Evolutionary conservation across 2,329 filamentous ascomycete species (phyloP), one percentile per base, ranked within the genome.

Genomic region (Microthyrium microscopicum): DNA sequence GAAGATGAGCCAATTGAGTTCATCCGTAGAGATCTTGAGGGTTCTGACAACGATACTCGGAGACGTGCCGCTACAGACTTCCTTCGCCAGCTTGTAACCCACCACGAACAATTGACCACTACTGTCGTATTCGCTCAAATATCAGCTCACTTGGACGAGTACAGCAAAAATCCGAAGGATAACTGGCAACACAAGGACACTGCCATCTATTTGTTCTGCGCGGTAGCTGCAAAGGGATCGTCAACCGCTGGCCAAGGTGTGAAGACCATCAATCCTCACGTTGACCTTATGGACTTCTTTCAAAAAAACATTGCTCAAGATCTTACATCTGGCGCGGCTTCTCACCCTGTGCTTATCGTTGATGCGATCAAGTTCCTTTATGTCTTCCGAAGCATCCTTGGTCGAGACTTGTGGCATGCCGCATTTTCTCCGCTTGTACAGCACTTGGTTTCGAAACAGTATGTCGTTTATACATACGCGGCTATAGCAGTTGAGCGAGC

Each of bases 1-100:
- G 89, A 98, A 52, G 91, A 98, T 51, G 91, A 98, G 60, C 89
- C 89, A 0, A 98, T 98, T 43, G 89, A 98, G 55, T 98, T 92
- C 51, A 98, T 98, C 49, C 72, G 89, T 41, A 72, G 84, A 47
- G 89, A 98, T 54, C 64, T 98, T 30, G 89, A 98, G 54, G 89
- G 89, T 5, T 94, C 89, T 2, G 89, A 98, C 55, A 91, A 79
- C 35, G 89, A 95, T 52, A 98, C 89, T 2, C 69, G 89, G 48
- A 69, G 89, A 44, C 71, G 89, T 47, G 87, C 89, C 26, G 85
- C 91, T 1, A 95, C 87, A 1, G 89, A 95, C 53, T 98, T 98
- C 60, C 59, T 98, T 38, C 72, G 82, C 41, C 79, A 84, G 49
- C 67, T 98, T 29, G 77, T 93, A 49, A 79, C 87, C 46, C 83